These are phyloP conservation scores for Ambrosiella beaveri DNA, from an alignment of 2,329 filamentous ascomycete genomes.

Conservation along the genomic window DNA sequence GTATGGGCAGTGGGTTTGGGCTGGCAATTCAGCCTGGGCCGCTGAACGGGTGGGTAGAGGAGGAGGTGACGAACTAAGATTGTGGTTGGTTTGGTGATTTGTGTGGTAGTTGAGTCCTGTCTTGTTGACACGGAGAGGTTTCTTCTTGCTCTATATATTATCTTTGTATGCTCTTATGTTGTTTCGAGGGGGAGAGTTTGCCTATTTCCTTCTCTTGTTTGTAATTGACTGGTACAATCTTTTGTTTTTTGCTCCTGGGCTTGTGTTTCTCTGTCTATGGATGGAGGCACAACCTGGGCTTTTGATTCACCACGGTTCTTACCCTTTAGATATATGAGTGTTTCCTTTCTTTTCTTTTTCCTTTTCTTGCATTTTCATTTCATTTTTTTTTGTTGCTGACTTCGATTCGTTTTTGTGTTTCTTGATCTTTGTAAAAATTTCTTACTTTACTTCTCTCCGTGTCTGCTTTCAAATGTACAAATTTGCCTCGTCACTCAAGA, in stretches of 20 bases:
- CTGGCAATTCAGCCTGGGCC: slow-evolving; percentile 42
- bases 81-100: background rate
- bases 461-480: background rate
- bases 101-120: background rate
- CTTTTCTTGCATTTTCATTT: slow-evolving; percentile 1
- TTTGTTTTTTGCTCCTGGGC: background rate
- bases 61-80: slow-evolving; percentile 45
- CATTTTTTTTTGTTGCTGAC: slow-evolving; percentile 17
- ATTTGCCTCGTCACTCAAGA: background rate
- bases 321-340: background rate
- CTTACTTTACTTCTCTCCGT: background rate
- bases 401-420: slow-evolving; percentile 17
- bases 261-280: background rate
- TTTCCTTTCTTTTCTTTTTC: slow-evolving; percentile 10
- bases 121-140: slow-evolving; percentile 15
- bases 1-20: slow-evolving; percentile 40
- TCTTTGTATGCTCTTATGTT: slow-evolving; percentile 4
- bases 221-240: slow-evolving; percentile 8
- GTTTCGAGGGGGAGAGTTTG: background rate
- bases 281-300: no score
- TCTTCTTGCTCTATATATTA: slow-evolving; percentile 15
- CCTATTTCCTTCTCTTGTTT: background rate
- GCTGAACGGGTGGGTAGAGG: slow-evolving; percentile 50
- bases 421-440: slow-evolving; percentile 4
- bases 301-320: background rate